Percentiles rank a stretch among this genome's conserved stretches.
phyloP scores from a whole-genome alignment of 805 yeast species.

The Scheffersomyces spartinae region DNA sequence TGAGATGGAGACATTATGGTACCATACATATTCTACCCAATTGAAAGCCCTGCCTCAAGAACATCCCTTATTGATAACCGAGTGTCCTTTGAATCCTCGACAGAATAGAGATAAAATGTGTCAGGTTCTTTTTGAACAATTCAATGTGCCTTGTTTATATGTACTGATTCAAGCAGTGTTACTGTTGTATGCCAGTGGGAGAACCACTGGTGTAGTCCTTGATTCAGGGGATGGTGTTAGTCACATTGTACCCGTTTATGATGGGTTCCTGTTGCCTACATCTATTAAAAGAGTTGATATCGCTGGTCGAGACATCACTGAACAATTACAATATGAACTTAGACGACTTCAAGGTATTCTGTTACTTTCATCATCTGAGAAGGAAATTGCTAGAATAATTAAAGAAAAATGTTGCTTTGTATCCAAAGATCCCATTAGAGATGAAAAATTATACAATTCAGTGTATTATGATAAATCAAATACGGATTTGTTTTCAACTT shows the following conservation, averaged over 20 bases:
- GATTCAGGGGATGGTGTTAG: slow-evolving; percentile 94
- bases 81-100: slow-evolving; percentile 74
- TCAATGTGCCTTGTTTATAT: slow-evolving; percentile 68
- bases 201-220: slow-evolving; percentile 81
- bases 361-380: slow-evolving; percentile 63
- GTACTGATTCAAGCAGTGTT: slow-evolving; percentile 67
- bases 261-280: slow-evolving; percentile 71
- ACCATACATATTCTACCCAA: slow-evolving; percentile 46
- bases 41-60: slow-evolving; percentile 55
- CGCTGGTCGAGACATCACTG: slow-evolving; percentile 83
- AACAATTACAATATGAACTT: slow-evolving; percentile 55
- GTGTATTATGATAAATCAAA: not conserved
- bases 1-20: slow-evolving; percentile 79
- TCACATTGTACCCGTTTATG: slow-evolving; percentile 79
- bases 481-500: slow-evolving; percentile 23
- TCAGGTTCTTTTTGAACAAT: slow-evolving; percentile 59
- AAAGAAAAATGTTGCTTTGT: slow-evolving; percentile 70
- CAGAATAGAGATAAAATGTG: slow-evolving; percentile 48
- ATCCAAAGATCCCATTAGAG: slow-evolving; percentile 42
- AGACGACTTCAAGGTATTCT: slow-evolving; percentile 53
- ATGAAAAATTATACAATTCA: slow-evolving; percentile 36
- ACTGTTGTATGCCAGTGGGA: slow-evolving; percentile 76
- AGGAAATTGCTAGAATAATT: slow-evolving; percentile 66
- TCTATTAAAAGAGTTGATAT: slow-evolving; percentile 65
- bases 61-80: slow-evolving; percentile 81